Evolutionary conservation across 202 grass and related monocot genomes (phyloP), one percentile per base, ranked within the genome.

Genomic region (Carex arenaria): DNA sequence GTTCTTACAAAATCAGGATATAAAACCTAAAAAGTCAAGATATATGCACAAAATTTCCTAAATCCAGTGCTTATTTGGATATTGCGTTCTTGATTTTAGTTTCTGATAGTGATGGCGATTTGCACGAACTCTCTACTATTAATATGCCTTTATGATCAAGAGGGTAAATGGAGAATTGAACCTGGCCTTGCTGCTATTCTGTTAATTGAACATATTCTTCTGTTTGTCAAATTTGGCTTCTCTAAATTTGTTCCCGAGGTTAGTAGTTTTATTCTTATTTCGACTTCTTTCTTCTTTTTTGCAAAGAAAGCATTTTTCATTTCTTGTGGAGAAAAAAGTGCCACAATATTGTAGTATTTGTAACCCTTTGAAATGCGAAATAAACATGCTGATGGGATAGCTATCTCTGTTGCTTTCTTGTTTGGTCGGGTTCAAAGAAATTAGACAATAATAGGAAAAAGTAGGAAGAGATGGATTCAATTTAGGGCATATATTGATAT

Each of bases 211-310:
- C 96, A 99, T 56, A 86, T 83, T 85, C 96, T 94, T 78, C 93
- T 99, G 72, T 87, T 99, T 49, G 87, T 99, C 81, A 99, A 99
- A 84, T 99, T 99, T 72, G 96, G 91, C 43, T 95, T 99, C 85
- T 95, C 96, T n/a, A 89, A 99, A 84, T 99, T 94, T 18, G 96
- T 99, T 49, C 96, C 96, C 13, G 96, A 99, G 95, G 95, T 98
- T 67, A 91, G 78, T 67, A 91, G 72, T 47, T 78, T 66, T 66
- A 85, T 43, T 76, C 28, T 10, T 64, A 36, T 45, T 23, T 84
- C 19, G 59, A 36, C n/a, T 68, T 82, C 2, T 61, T 34, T 38
- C 38, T 7, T 1, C 3, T 40, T 18, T 36, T 40, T 40, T n/a
- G 15, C 6, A 67, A 40, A 67, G 5, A 38, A 67, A 40, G 14